Evolutionary conservation across 202 grass and related monocot species (phyloP).

Genomic region (Setaria viridis): DNA sequence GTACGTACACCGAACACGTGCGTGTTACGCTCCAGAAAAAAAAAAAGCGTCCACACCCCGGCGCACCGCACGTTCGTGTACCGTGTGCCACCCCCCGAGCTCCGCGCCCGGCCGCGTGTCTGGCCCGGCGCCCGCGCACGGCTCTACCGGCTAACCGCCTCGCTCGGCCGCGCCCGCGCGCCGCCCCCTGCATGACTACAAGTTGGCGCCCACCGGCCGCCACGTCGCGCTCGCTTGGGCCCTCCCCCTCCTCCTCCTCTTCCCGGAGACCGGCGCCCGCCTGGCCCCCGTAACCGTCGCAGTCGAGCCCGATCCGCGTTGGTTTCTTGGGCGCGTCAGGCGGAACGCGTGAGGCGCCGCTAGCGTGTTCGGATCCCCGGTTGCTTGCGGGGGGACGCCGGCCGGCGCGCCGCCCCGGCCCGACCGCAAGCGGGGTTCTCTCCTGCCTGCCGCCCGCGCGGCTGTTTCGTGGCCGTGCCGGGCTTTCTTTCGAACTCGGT

Average conservation of each 20-base stretch:
- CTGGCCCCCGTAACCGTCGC: constrained; percentile 10
- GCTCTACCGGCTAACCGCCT: neutral
- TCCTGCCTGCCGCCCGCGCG: neutral
- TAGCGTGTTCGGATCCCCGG: constrained; percentile 24
- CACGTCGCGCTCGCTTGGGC: neutral
- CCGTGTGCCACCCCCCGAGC: neutral
- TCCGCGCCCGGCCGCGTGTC: constrained; percentile 9
- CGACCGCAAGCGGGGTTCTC: neutral
- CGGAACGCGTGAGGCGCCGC: constrained; percentile 43
- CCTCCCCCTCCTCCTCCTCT: neutral
- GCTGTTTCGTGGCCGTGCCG: neutral
- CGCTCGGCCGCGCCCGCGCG: neutral
- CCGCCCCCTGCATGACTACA: neutral
- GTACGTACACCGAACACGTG: neutral
- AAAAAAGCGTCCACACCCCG: neutral
- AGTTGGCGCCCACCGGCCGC: neutral
- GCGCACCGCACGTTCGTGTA: neutral
- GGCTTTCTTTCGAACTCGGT: neutral
- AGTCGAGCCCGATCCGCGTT: constrained; percentile 4
- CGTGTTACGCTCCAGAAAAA: neutral
- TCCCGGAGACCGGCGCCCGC: neutral
- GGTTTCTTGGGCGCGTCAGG: constrained; percentile 27
- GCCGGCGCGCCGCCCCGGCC: neutral
- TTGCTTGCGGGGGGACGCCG: constrained; percentile 4
- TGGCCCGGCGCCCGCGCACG: neutral